These are phyloP conservation scores for Fusarium bulbicola DNA, from an alignment of 2,329 filamentous ascomycete species.

Conservation along the genomic window DNA sequence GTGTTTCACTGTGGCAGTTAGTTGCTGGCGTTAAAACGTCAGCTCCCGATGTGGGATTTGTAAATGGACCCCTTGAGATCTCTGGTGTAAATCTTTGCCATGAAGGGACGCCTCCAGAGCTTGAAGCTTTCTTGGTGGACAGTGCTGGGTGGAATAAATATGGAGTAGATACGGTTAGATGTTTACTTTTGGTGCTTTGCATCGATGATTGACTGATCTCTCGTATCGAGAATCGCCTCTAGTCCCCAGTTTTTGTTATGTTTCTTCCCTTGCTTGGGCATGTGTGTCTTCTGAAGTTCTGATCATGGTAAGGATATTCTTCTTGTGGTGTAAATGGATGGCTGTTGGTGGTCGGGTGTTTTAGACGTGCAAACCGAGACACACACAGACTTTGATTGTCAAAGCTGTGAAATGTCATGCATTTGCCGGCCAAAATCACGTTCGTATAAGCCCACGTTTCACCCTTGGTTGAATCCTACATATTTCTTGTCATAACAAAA, in stretches of 20 bases:
- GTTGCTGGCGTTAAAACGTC: conserved; percentile 4
- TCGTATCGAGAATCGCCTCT: conserved; percentile 15
- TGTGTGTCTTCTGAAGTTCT: neutral
- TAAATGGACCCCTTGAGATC: conserved; percentile 28
- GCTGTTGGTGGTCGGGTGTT: conserved; percentile 2
- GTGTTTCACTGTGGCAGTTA: conserved; percentile 8
- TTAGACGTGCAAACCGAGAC: neutral
- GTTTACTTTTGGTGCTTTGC: neutral
- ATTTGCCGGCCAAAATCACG: conserved; percentile 7
- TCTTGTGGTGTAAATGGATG: conserved; percentile 5
- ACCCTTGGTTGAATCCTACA: conserved; percentile 12
- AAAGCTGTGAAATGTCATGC: conserved; percentile 17
- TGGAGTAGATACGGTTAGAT: conserved; percentile 25
- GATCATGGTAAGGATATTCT: conserved; percentile 11
- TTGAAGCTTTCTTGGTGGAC: conserved; percentile 24
- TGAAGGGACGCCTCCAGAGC: conserved; percentile 18
- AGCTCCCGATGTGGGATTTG: conserved; percentile 26
- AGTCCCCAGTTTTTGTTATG: conserved; percentile 14
- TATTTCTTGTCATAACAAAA: conserved; percentile 3
- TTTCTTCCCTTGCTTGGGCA: conserved; percentile 12
- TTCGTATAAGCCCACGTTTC: conserved; percentile 11
- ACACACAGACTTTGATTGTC: neutral
- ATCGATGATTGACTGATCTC: conserved; percentile 14
- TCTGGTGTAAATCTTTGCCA: conserved; percentile 35
- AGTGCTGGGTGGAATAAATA: conserved; percentile 19